Conservation (phyloP, 208 protist species). For the Naegleria lovaniensis region DNA sequence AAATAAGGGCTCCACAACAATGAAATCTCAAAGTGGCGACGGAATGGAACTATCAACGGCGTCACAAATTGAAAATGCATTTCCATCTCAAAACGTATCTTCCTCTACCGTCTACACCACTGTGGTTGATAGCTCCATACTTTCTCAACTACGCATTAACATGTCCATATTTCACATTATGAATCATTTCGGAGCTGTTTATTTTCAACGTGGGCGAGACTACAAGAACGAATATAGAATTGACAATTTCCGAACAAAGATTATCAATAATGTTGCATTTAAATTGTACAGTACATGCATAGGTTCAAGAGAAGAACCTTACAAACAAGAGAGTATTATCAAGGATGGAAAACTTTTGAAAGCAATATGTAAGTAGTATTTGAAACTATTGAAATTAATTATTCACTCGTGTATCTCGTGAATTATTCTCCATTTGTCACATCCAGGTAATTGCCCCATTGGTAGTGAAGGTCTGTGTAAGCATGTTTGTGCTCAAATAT, state of each 20-base stretch:
- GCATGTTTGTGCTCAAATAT: conserved; percentile 15
- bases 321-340: conserved; percentile 4
- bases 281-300: conserved; percentile 1
- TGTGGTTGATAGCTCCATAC: neutral
- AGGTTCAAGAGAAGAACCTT: neutral
- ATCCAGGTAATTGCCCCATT: conserved; percentile 7
- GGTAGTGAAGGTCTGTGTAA: conserved; percentile 1
- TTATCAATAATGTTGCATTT: neutral
- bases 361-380: neutral
- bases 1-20: neutral
- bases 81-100: neutral
- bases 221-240: conserved; percentile 6
- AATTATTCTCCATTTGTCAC: no score
- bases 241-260: neutral
- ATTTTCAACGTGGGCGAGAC: conserved; percentile 26
- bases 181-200: conserved; percentile 8
- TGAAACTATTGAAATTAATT: no score
- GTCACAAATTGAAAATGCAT: neutral
- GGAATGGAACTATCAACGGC: neutral
- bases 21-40: neutral
- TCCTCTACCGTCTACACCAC: neutral
- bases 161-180: neutral
- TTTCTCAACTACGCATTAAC: neutral
- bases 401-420: no score
- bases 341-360: conserved; percentile 12